phyloP scores from a whole-genome alignment of 768 basidiomycete species.

The Russula sp. region DNA sequence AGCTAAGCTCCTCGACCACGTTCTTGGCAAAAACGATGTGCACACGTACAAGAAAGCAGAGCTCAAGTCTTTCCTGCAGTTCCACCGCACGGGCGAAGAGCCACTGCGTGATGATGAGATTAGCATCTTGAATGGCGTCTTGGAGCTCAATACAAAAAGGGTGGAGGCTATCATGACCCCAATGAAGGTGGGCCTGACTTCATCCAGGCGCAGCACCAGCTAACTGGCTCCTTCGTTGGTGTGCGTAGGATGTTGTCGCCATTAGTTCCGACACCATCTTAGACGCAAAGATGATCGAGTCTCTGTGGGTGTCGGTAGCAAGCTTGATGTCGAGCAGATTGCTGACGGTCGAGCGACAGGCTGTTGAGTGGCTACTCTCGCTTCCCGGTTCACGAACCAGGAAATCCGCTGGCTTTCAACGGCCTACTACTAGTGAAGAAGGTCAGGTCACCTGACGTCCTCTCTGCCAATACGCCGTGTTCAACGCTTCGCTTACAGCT shows the following conservation, averaged over 20 bases:
- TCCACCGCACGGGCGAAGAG: slow-evolving; percentile 72
- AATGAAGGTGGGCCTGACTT: slow-evolving; percentile 36
- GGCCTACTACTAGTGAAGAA: slow-evolving; percentile 83
- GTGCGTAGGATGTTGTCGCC: slow-evolving; percentile 68
- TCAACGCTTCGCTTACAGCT: slow-evolving; percentile 43
- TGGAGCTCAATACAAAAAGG: slow-evolving; percentile 71
- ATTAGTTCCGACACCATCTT: slow-evolving; percentile 72
- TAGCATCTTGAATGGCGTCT: slow-evolving; percentile 70
- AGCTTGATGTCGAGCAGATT: background rate
- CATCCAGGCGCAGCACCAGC: background rate
- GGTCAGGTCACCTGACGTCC: slow-evolving; percentile 33
- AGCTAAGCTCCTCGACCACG: slow-evolving; percentile 68
- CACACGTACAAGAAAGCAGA: slow-evolving; percentile 77
- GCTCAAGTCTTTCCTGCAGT: slow-evolving; percentile 58
- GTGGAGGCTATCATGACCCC: slow-evolving; percentile 53
- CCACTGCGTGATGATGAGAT: slow-evolving; percentile 79
- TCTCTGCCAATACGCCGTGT: background rate
- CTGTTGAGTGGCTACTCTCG: slow-evolving; percentile 84
- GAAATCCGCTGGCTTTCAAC: slow-evolving; percentile 61
- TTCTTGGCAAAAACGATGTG: slow-evolving; percentile 68
- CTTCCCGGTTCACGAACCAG: slow-evolving; percentile 79
- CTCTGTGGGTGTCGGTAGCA: slow-evolving; percentile 45
- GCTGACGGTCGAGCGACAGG: slow-evolving; percentile 32
- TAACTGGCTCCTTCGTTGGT: background rate
- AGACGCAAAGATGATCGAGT: slow-evolving; percentile 73